A percentile compares a stretch with the other conserved stretches of the same genome.
These are phyloP conservation scores for Oleoguttula mirabilis DNA, from an alignment of 495 filamentous ascomycete genomes.

Conservation along the genomic window DNA sequence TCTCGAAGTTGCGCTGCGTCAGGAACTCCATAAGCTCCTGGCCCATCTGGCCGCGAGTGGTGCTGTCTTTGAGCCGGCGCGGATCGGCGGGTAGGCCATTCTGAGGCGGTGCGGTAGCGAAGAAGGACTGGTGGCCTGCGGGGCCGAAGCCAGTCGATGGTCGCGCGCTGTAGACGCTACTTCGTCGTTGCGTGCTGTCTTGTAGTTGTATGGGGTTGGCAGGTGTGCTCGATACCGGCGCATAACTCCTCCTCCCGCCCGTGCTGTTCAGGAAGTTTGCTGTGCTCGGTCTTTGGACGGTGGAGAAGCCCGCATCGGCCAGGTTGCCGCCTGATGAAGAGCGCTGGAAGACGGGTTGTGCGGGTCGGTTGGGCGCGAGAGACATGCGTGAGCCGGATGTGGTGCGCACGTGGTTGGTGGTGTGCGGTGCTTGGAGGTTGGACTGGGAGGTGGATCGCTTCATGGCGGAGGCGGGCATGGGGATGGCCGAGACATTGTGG, in stretches of 20 bases:
- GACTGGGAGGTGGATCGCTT: constrained; percentile 84
- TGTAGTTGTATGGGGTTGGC: constrained; percentile 27
- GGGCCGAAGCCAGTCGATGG: constrained; percentile 48
- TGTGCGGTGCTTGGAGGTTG: constrained; percentile 48
- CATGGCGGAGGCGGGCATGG: constrained; percentile 85
- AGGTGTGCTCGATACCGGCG: constrained; percentile 42
- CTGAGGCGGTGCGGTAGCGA: constrained; percentile 66
- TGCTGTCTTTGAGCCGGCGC: constrained; percentile 68
- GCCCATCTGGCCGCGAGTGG: constrained; percentile 64
- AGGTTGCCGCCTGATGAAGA: constrained; percentile 68
- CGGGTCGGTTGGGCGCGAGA: constrained; percentile 62
- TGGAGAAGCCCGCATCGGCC: constrained; percentile 65
- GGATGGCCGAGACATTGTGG: constrained; percentile 60
- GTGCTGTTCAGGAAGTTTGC: constrained; percentile 53
- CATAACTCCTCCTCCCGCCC: constrained; percentile 56
- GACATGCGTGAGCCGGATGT: constrained; percentile 77
- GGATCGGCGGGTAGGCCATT: constrained; percentile 77
- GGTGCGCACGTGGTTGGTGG: constrained; percentile 62
- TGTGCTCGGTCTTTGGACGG: constrained; percentile 76
- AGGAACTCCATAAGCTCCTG: constrained; percentile 88
- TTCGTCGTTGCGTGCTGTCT: constrained; percentile 56
- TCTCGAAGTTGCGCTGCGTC: constrained; percentile 81
- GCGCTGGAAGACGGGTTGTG: constrained; percentile 72
- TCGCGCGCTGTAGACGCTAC: constrained; percentile 66
- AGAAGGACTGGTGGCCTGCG: constrained; percentile 74